Base-by-base conservation (phyloP, 2,329 filamentous ascomycete species). In the Colletotrichum agaves region DNA sequence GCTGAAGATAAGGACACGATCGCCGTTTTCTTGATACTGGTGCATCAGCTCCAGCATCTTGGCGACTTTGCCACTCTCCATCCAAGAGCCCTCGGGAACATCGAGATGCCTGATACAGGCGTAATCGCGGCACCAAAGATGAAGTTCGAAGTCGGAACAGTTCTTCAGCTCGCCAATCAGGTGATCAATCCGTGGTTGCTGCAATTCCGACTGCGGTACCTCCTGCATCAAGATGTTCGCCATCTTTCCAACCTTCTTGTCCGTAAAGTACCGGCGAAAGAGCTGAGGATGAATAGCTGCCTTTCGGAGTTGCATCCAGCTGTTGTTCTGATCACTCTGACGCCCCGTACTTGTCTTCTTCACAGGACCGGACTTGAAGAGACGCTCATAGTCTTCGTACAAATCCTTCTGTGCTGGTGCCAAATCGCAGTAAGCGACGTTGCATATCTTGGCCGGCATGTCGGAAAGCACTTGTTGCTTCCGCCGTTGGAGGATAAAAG, bases 401-500 rank as follows among this genome's bases (percentile, higher is more conserved):
- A 97, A 88, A 7, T 85, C 82, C 71, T 85, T 85, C 76, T 99
- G 96, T 0, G 84, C 82, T 2, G 86, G 81, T 33, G 91, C 92
- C 82, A 98, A 88, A 5, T 92, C 88, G 77, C 95, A 98, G 74
- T 91, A 91, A 69, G 94, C 89, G 1, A 98, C 90, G 3, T 89
- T 88, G 67, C 90, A 89, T 11, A 87, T 89, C 82, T 98, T 98
- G 58, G 85, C 83, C 0, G 96, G 94, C 71, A 99, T 85, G 74
- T 96, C 91, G 52, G 83, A 83, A n/a, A 98, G 85, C 8, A 98
- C 94, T 74, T 98, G 94, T 55, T 93, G 89, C 81, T 99, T 99
- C 81, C 96, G 95, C 7, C 96, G 88, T 70, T 97, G 93, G 3
- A 99, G 83, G 61, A 99, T 96, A 76, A 99, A 99, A 0, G 96